Conservation (phyloP, 2,329 filamentous ascomycete genomes). For the Zalaria sp. region DNA sequence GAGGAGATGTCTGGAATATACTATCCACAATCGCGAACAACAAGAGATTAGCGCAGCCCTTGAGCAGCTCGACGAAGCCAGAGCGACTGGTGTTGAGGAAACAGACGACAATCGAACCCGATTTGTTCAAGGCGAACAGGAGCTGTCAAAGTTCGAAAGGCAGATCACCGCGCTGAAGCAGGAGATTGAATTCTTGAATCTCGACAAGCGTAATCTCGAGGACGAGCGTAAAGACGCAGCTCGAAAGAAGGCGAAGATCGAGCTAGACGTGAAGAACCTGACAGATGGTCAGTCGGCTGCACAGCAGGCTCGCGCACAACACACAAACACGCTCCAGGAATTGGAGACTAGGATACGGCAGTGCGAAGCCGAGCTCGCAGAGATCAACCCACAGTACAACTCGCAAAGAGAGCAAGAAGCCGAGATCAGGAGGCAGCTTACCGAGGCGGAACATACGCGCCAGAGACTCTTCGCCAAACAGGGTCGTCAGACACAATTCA, state of each 20-base stretch:
- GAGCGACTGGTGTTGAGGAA: slow-evolving; percentile 70
- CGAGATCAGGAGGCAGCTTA: slow-evolving; percentile 55
- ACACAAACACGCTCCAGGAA: slow-evolving; percentile 56
- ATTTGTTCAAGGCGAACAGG: slow-evolving; percentile 65
- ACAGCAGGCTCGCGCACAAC: slow-evolving; percentile 56
- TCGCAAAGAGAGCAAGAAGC: slow-evolving; percentile 60
- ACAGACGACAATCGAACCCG: slow-evolving; percentile 67
- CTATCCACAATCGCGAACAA: slow-evolving; percentile 83
- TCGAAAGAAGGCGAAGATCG: slow-evolving; percentile 67
- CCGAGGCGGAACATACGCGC: slow-evolving; percentile 59
- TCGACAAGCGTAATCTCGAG: slow-evolving; percentile 78
- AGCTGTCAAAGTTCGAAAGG: slow-evolving; percentile 60
- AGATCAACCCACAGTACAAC: slow-evolving; percentile 65
- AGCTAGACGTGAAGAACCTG: slow-evolving; percentile 70
- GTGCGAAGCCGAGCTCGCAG: slow-evolving; percentile 62
- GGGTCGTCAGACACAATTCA: slow-evolving; percentile 74
- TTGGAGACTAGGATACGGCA: slow-evolving; percentile 61
- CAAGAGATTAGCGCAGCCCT: slow-evolving; percentile 62
- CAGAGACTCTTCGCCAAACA: slow-evolving; percentile 85
- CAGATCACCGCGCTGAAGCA: slow-evolving; percentile 70
- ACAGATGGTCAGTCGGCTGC: slow-evolving; percentile 69
- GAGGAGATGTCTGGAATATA: slow-evolving; percentile 83
- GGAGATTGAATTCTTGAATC: slow-evolving; percentile 67
- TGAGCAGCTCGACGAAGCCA: slow-evolving; percentile 67
- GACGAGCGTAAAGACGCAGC: slow-evolving; percentile 76